Base-by-base conservation (phyloP, 176 grass and related monocot species). In the Poa pratensis region DNA sequence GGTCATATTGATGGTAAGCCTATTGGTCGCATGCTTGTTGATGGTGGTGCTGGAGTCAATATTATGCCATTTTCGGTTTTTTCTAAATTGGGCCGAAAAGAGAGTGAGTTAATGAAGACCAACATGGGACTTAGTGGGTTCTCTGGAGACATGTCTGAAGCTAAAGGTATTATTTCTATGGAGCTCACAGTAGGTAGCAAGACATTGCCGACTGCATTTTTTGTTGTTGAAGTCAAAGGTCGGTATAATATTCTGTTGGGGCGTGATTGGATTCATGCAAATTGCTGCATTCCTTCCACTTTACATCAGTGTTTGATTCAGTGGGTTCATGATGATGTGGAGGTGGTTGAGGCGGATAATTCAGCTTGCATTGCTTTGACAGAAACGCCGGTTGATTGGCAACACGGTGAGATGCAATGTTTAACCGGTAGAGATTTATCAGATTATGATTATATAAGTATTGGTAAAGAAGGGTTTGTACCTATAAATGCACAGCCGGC, bases 351-450 rank as follows among this genome's bases (percentile, higher is more conserved):
- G n/a, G 66, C 80, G 4, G 66, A 71, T 11, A 17, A 58, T 19
- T 71, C 80, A 37, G 32, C 34, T 0, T 81, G 28, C 0, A 35
- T 81, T 7, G 63, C 80, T 3, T 57, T 82, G 16, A 57, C 32
- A 5, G 32, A 70, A 0, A 13, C 65, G 0, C 50, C 30, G 4
- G 34, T 82, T 37, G 80, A 70, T 27, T 45, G 51, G 67, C 80
- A 82, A 30, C 67, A 82, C 3, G 52, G 35, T 5, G 68, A 83
- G 6, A 73, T 61, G 52, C 1, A 0, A 0, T 83, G 81, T 1
- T 83, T 83, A 39, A 73, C 68, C 5, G 67, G 53, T 5, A 83
- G 9, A 0, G 67, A 82, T 7, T 82, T 82, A 5, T 82, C 52
- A 1, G 9, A 58, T 13, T n/a, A n/a, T n/a, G n/a, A n/a, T n/a